Evolutionary conservation across 2,329 filamentous ascomycete genomes (phyloP).

Genomic region (Berkeleyomyces rouxiae): DNA sequence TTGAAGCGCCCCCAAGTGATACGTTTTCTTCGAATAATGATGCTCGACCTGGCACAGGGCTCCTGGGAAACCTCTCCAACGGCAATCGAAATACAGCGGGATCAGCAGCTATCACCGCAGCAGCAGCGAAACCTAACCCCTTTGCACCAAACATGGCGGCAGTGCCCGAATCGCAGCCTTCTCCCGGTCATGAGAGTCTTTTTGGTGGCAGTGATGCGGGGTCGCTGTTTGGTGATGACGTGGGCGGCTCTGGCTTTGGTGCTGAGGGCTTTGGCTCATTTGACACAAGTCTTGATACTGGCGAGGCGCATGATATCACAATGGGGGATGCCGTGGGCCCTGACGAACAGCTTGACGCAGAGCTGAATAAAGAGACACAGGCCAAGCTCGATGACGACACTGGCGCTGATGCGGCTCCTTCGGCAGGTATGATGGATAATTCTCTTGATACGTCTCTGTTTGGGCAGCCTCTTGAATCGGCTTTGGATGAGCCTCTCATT

Average conservation of each 20-base stretch:
- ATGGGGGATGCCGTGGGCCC: not conserved
- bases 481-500: conserved; percentile 18
- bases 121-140: conserved; percentile 2
- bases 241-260: conserved; percentile 26
- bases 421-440: not conserved
- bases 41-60: not conserved
- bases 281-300: conserved; percentile 54
- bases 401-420: not conserved
- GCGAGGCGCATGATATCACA: conserved; percentile 30
- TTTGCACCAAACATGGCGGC: conserved; percentile 12
- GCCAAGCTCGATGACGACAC: not conserved
- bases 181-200: conserved; percentile 60
- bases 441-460: conserved; percentile 23
- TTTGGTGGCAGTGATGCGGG: conserved; percentile 68
- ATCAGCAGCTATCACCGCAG: conserved; percentile 18
- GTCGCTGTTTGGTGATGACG: conserved; percentile 72
- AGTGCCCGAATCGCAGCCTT: conserved; percentile 34
- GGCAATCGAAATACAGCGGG: conserved; percentile 17
- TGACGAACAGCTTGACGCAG: conserved; percentile 21
- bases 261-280: conserved; percentile 42
- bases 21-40: conserved; percentile 58
- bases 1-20: conserved; percentile 28
- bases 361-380: conserved; percentile 13
- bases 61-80: conserved; percentile 20
- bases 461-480: not conserved